phyloP scores from a whole-genome alignment of 495 filamentous ascomycete species.

The Penicillium chermesinum region DNA sequence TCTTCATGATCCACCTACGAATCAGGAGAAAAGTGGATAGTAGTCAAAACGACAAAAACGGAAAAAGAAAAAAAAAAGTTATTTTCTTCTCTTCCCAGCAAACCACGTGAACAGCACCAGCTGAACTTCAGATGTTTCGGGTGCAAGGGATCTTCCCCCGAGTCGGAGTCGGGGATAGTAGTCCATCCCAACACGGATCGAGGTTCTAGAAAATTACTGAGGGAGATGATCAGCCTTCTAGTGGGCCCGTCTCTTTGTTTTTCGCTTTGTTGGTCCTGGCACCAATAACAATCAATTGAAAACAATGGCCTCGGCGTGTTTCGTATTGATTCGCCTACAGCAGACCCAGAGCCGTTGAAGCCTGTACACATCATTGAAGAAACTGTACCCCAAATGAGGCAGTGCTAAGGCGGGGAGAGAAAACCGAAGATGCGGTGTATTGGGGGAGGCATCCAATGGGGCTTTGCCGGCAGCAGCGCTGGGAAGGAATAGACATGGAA shows the following conservation, averaged over 20 bases:
- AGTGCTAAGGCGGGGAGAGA: not conserved
- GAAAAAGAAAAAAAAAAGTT: not conserved
- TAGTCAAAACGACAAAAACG: no score
- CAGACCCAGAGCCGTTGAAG: no score
- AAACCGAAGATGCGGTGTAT: conserved; percentile 8
- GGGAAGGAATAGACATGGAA: not conserved
- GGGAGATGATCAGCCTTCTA: not conserved
- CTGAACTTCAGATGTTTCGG: not conserved
- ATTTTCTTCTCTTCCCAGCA: no score
- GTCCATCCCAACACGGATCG: not conserved
- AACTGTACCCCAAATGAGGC: not conserved
- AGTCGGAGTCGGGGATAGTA: not conserved
- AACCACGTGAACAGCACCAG: not conserved
- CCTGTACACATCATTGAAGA: no score
- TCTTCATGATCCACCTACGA: no score
- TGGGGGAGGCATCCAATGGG: conserved; percentile 3
- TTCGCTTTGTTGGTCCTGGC: conserved; percentile 1
- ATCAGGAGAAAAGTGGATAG: no score
- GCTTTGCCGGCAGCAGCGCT: conserved; percentile 1
- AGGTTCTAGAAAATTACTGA: not conserved
- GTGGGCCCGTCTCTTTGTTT: conserved; percentile 5
- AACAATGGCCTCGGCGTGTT: conserved; percentile 16
- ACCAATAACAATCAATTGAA: conserved; percentile 12
- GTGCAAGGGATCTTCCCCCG: not conserved
- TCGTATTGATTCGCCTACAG: conserved; percentile 15